Conservation (phyloP, 805 yeast species). For the Kurtzmaniella cleridarum region DNA sequence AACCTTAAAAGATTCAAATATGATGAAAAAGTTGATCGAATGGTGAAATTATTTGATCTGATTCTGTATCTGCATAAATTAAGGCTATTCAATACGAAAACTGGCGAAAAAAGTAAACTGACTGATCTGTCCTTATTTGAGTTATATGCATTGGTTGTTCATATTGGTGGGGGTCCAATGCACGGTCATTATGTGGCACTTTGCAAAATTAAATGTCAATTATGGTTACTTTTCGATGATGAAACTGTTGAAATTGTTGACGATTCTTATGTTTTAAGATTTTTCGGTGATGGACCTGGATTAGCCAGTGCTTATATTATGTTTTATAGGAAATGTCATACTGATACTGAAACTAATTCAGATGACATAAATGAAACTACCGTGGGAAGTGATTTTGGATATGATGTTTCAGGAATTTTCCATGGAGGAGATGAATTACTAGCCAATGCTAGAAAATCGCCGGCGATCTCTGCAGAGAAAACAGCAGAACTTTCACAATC, state of each 20-base stretch:
- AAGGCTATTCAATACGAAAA: constrained; percentile 50
- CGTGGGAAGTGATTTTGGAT: constrained; percentile 26
- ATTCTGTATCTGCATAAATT: constrained; percentile 74
- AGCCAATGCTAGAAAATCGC: constrained; percentile 8
- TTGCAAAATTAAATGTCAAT: constrained; percentile 68
- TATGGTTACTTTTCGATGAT: constrained; percentile 94
- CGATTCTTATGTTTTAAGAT: constrained; percentile 74
- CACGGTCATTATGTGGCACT: constrained; percentile 94
- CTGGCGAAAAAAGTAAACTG: constrained; percentile 23
- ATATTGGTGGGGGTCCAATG: constrained; percentile 96
- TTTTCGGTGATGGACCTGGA: constrained; percentile 84
- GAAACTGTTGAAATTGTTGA: constrained; percentile 89
- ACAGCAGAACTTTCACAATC: constrained; percentile 4
- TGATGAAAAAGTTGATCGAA: constrained; percentile 72
- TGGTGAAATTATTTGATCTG: constrained; percentile 81
- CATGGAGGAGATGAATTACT: constrained; percentile 27
- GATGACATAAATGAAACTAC: constrained; percentile 8
- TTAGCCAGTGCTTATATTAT: constrained; percentile 88
- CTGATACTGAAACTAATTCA: constrained; percentile 37
- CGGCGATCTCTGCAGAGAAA: constrained; percentile 5
- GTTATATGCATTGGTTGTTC: constrained; percentile 81
- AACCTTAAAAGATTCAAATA: constrained; percentile 92
- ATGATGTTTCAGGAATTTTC: constrained; percentile 23
- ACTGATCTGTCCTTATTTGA: constrained; percentile 50
- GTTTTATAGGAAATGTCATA: constrained; percentile 52